Evolutionary conservation across 164 flowering plant genomes (phyloP), one percentile per base, ranked within the genome.

Genomic region (Aristolochia contorta): DNA sequence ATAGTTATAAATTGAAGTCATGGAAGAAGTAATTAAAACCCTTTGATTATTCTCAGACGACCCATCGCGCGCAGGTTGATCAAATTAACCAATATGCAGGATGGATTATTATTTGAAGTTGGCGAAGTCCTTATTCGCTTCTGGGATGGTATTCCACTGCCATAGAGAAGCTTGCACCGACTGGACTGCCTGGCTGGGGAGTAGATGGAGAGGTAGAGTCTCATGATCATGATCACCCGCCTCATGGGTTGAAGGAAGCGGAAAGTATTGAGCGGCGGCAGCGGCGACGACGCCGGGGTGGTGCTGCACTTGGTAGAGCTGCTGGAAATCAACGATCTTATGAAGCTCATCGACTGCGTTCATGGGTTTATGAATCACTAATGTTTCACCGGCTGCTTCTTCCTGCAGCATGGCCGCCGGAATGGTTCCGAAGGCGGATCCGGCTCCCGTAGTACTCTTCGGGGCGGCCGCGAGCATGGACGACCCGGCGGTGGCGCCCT

Each of bases 121-220:
- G 25, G 27, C 60, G 75, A 64, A 72, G 55, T 82, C 87, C 68
- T 72, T 74, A 63, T 51, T 65, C 30, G 76, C 65, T 18, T 75
- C 86, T 2, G 82, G 75, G 54, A 78, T 68, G 32, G 79, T 73
- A 68, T 79, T 84, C 90, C 88, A 87, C 52, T 83, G 88, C 94
- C 94, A 84, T 24, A 84, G 62, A 13, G 73, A 58, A 23, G 74
- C 21, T 8, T 16, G 74, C 53, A 71, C 56, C n/a, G 70, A 60
- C 56, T 52, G 48, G 8, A 77, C 64, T 4, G 54, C 45, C 14
- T 21, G 25, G 30, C n/a, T 49, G 19, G 63, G 48, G 71, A 57
- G 75, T 59, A 73, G 64, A 1, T 67, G 22, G 37, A 71, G 54
- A 3, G 64, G 51, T 16, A 50, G 65, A 0, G 47, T 55, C 52